Conservation (phyloP, 2,329 filamentous ascomycete genomes). For the Cytospora piceae region DNA sequence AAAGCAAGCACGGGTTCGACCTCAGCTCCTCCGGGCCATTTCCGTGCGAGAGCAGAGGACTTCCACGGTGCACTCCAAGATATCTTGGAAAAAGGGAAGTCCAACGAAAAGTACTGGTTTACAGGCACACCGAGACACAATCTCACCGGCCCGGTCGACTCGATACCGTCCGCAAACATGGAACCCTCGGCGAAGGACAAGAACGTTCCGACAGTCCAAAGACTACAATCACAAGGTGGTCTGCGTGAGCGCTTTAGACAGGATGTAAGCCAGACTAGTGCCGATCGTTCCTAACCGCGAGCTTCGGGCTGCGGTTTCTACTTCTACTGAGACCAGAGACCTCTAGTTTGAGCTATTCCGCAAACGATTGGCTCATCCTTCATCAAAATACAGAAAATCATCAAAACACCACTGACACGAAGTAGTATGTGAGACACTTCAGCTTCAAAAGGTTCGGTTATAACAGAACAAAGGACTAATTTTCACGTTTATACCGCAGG, state of each 20-base stretch:
- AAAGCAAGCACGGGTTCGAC: not conserved
- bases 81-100: not conserved
- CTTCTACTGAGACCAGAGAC: not conserved
- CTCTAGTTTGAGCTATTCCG: not conserved
- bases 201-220: not conserved
- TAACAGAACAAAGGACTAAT: not conserved
- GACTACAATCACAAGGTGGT: not conserved
- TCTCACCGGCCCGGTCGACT: not conserved
- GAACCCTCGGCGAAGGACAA: not conserved
- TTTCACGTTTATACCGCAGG: not conserved
- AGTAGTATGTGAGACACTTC: not conserved
- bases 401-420: not conserved
- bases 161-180: not conserved
- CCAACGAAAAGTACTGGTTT: conserved; percentile 1
- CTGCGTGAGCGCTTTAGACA: not conserved
- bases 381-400: not conserved
- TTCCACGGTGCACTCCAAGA: not conserved
- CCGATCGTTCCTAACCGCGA: too few relatives aligned
- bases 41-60: not conserved
- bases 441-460: not conserved
- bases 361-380: not conserved
- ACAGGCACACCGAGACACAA: not conserved
- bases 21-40: not conserved
- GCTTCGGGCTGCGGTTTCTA: not conserved
- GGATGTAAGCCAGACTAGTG: not conserved